Conservation (phyloP, 2,329 filamentous ascomycete species). For the Hysterium pulicare region DNA sequence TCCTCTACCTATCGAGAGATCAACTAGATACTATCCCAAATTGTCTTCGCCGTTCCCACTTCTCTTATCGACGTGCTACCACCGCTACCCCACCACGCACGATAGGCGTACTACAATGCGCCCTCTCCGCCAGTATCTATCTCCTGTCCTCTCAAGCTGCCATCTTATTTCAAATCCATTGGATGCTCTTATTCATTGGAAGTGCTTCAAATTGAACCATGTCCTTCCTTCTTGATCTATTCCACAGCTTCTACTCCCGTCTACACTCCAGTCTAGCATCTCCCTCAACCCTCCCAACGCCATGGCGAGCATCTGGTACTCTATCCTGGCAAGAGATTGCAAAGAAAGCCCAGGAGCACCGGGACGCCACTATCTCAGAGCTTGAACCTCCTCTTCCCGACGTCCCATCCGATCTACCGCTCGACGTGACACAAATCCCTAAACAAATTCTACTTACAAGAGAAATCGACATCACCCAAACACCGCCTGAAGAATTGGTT, state of each 20-base stretch:
- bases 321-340: constrained; percentile 51
- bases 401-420: constrained; percentile 34
- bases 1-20: too few species aligned
- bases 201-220: too few species aligned
- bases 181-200: too few species aligned
- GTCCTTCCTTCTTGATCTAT: background rate
- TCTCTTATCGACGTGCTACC: too few species aligned
- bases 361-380: constrained; percentile 44
- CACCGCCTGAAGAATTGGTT: constrained; percentile 43
- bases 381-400: constrained; percentile 41
- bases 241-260: constrained; percentile 6
- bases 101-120: too few species aligned
- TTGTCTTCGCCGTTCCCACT: too few species aligned
- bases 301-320: background rate
- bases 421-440: constrained; percentile 48
- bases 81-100: too few species aligned
- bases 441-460: constrained; percentile 43
- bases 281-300: constrained; percentile 3
- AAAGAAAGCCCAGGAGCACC: constrained; percentile 44
- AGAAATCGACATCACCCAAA: constrained; percentile 52
- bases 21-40: too few species aligned
- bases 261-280: constrained; percentile 8
- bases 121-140: too few species aligned
- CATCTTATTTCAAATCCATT: too few species aligned
- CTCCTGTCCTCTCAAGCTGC: too few species aligned